Base-by-base conservation (phyloP, 2,329 filamentous ascomycete species). In the Fusarium agapanthi region DNA sequence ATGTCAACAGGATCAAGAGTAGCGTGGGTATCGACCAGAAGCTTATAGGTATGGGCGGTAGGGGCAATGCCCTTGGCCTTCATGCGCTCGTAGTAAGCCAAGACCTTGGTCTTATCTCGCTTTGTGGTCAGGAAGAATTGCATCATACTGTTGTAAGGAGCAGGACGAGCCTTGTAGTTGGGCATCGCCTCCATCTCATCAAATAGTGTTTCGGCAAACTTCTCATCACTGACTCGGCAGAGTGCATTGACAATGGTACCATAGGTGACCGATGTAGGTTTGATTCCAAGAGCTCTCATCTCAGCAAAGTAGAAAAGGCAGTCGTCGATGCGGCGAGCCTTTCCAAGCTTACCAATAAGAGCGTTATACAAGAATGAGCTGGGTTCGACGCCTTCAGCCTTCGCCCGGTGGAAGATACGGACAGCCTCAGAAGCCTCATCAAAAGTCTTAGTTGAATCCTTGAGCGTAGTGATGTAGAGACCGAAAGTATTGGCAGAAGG, bases 71-170 rank as follows among this genome's bases (percentile, higher is more conserved):
- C 90, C 84, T 92, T 93, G 28, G 90, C 88, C 80, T 92, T 90
- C 96, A 99, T 98, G 71, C 95, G 93, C 82, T 97, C 92, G 80
- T 97, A 98, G 87, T 98, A 99, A 37, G 91, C 88, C 30, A 99
- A 88, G 10, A 98, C 95, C 89, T 98, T 98, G 81, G 88, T 85
- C 84, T 96, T 95, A 82, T 99, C 95, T 59, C 95, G 94, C 89
- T 98, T 98, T 61, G 95, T 98, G 64, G 94, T 97, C 75, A 98
- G 87, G 89, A 98, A 99, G 85, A 97, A 98, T 81, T 99, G 96
- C 90, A 99, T 99, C 91, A 99, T 93, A 83, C 94, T 97, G 87
- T 99, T 98, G 88, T 99, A 99, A 2, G 96, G 96, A 30, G 96
- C 96, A 32, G 96, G 95, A 15, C 96, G 92, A 44, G 96, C 94